Base-by-base conservation (phyloP, 768 basidiomycete genomes). In the Suillus subaureus region DNA sequence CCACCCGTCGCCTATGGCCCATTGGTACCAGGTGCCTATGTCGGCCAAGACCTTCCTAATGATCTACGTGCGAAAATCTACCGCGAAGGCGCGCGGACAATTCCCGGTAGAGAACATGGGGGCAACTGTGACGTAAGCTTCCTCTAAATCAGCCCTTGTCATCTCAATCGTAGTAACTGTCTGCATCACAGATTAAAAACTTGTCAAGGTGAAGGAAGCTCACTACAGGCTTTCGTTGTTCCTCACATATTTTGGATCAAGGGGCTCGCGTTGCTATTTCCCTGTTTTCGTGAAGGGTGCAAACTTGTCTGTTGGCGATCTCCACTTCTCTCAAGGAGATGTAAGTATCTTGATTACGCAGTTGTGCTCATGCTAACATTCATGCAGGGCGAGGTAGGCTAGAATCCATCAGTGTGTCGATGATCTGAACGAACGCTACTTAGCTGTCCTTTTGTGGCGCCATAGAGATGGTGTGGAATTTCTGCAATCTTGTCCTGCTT, bases 271-370 rank as follows among this genome's bases (percentile, higher is more conserved):
- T 2, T 89, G 87, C 74, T 91, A 91, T 72, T 87, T 92, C 79
- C 91, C 91, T 2, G 91, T 93, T 2, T 93, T 89, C 69, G 78
- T 93, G 39, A 81, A 86, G 54, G 91, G 90, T 6, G 91, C 91
- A 2, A 90, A 91, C 66, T 79, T 93, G 3, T 91, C 91, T 0
- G 87, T 92, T 23, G 91, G 91, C 1, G 91, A 92, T 72, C 78
- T 92, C 31, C 91, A 93, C 71, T 92, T 92, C 75, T 90, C 89
- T 18, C 90, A 92, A 73, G 91, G 90, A 26, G 91, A 92, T 79
- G 89, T 81, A 64, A 37, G 80, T 74, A 4, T 45, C 4, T 56
- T 4, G 26, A 56, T 40, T 1, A 31, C 3, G 6, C 16, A 60
- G 40, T 13, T 13, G 4, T 1, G 12, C 58, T 13, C 3, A 26